Evolutionary conservation across 441 rosid genomes (phyloP), one percentile per base, ranked within the genome.

Genomic region (Populus tomentosa): DNA sequence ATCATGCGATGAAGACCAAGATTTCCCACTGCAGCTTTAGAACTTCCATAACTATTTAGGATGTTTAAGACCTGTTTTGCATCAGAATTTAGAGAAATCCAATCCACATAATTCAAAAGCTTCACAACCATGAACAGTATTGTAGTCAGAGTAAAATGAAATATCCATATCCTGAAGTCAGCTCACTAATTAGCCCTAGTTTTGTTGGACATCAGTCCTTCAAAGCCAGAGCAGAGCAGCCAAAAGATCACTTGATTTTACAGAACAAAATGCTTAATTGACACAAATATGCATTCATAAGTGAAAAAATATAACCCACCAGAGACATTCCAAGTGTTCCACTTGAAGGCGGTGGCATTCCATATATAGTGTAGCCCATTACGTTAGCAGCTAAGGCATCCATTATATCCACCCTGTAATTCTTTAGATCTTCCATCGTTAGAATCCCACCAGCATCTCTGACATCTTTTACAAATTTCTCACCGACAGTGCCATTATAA

Each of bases 341-440:
- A 24, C 93, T 83, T n/a, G 99, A 95, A 69, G 99, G 99, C 72
- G 95, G 95, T 1, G 93, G 92, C 97, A 95, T 93, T 77, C 99
- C 99, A 0, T 83, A 82, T n/a, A 93, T n/a, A 0, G 89, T 91
- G 66, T 88, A 92, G 21, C 96, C 96, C 90, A 88, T 88, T 1
- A 85, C 86, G 72, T 89, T 80, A 10, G 84, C 87, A 1, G 88
- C 73, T 82, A 91, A 70, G 50, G 97, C 97, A 78, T 92, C 88
- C 0, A 70, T 84, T 28, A 92, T 86, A 24, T 87, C 79, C 2
- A 92, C 97, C 77, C 85, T 80, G 83, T 93, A 95, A 80, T 86
- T 93, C 85, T 84, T 82, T 61, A 95, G 74, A 83, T 95, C 99
- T 75, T 93, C 94, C 99, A 92, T 90, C 2, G 95, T 88, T 69